These are phyloP conservation scores for Yamagishiella unicocca DNA, from an alignment of 139 green algal genomes.

Conservation along the genomic window DNA sequence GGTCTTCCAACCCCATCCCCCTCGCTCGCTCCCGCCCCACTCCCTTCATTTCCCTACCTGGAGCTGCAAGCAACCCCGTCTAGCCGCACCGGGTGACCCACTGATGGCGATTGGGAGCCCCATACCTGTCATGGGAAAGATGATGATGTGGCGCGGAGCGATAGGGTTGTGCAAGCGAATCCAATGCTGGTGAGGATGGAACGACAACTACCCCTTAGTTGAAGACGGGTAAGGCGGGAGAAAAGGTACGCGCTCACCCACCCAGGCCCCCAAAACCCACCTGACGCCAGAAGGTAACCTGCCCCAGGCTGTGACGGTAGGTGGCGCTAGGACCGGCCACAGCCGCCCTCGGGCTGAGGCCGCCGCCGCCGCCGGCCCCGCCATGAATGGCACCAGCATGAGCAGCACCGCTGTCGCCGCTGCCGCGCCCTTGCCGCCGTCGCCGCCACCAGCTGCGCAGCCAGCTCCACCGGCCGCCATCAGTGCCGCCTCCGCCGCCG, in stretches of 20 bases:
- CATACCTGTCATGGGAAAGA: slow-evolving; percentile 15
- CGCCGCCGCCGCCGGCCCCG: not conserved
- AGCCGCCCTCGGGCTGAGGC: not conserved
- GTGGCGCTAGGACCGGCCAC: not conserved
- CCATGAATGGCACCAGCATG: too few species aligned
- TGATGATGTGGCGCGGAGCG: not conserved
- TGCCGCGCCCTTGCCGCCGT: not conserved
- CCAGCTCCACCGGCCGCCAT: not conserved
- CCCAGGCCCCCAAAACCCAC: not conserved
- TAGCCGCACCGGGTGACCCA: slow-evolving; percentile 8
- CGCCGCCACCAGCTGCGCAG: not conserved
- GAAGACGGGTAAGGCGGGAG: not conserved
- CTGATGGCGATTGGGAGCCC: not conserved
- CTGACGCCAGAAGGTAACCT: slow-evolving; percentile 11
- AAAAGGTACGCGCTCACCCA: not conserved
- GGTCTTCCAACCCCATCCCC: too few species aligned
- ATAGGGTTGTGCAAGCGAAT: too few species aligned
- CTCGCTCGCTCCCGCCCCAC: too few species aligned
- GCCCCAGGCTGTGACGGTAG: not conserved
- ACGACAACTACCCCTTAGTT: too few species aligned
- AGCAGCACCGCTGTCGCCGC: not conserved
- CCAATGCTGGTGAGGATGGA: too few species aligned
- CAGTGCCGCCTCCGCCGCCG: not conserved
- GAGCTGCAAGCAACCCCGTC: slow-evolving; percentile 7
- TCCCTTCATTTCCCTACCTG: too few species aligned